Percentiles rank a stretch among this genome's conserved stretches.
These are phyloP conservation scores for Alternaria triticina DNA, from an alignment of 2,329 filamentous ascomycete genomes.

Conservation along the genomic window DNA sequence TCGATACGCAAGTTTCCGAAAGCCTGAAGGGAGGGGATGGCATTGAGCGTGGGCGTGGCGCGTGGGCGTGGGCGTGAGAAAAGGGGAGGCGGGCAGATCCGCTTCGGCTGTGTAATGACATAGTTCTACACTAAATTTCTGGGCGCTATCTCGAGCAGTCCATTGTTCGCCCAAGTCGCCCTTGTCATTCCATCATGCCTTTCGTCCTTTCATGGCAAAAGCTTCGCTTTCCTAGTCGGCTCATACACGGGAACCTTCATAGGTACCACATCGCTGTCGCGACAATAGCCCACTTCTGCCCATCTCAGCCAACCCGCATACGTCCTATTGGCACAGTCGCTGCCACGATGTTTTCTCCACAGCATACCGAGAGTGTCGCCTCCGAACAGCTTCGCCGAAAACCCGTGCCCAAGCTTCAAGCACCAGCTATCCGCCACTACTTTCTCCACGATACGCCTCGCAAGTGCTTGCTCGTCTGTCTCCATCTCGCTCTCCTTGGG, in stretches of 20 bases:
- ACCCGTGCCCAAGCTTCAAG: slow-evolving; percentile 63
- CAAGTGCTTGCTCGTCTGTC: slow-evolving; percentile 55
- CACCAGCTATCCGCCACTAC: slow-evolving; percentile 60
- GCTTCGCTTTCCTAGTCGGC: slow-evolving; percentile 19
- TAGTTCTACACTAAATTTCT: background rate
- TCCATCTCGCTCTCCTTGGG: slow-evolving; percentile 51
- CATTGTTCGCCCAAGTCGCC: background rate
- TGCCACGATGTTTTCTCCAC: slow-evolving; percentile 59
- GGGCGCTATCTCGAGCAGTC: background rate
- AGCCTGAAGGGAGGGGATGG: background rate
- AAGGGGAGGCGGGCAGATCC: background rate
- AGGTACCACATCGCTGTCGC: slow-evolving; percentile 32
- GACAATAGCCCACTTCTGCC: slow-evolving; percentile 57
- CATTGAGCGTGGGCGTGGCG: background rate
- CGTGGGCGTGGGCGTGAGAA: background rate
- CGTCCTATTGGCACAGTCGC: slow-evolving; percentile 58
- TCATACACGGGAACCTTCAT: slow-evolving; percentile 22
- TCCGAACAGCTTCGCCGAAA: slow-evolving; percentile 59
- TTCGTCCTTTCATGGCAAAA: background rate
- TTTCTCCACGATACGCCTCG: slow-evolving; percentile 59
- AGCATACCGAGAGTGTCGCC: slow-evolving; percentile 59
- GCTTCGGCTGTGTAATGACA: background rate
- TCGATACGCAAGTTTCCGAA: background rate
- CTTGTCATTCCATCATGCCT: background rate
- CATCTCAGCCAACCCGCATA: slow-evolving; percentile 63